Conservation (phyloP, 805 yeast species). For the Metschnikowia anglica region DNA sequence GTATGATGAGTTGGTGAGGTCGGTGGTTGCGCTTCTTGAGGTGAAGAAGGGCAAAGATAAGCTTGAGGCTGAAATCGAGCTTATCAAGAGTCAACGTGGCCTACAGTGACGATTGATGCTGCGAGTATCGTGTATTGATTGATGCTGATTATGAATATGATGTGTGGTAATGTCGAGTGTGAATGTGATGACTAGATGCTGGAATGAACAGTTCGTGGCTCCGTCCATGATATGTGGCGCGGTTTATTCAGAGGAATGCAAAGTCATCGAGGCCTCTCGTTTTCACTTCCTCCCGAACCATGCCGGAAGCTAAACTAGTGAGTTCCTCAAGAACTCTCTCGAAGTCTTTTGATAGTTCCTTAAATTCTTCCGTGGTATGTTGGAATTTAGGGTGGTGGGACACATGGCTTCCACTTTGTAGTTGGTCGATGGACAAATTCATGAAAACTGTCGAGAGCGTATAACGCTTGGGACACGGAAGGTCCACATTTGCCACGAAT, state of each 20-base stretch:
- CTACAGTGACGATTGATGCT: conserved; percentile 7
- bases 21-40: conserved; percentile 72
- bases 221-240: too few species aligned
- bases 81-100: conserved; percentile 43
- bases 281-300: background rate
- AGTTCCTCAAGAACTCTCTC: background rate
- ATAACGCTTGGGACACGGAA: conserved; percentile 1
- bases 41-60: conserved; percentile 85
- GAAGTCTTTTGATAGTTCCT: background rate
- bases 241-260: conserved; percentile 1
- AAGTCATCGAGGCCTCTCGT: conserved; percentile 1
- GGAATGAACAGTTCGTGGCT: too few species aligned
- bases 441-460: conserved; percentile 3
- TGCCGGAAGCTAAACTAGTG: background rate
- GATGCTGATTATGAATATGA: background rate
- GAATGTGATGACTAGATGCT: too few species aligned
- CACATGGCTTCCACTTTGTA: conserved; percentile 6
- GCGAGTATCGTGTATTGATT: too few species aligned
- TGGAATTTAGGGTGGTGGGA: conserved; percentile 12
- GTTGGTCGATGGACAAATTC: conserved; percentile 7
- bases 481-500: conserved; percentile 8
- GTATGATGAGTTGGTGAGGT: conserved; percentile 71
- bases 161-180: background rate
- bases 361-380: conserved; percentile 10
- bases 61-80: conserved; percentile 68